Conservation (phyloP, 345 rosid genomes). For the Cardamine occulta region DNA sequence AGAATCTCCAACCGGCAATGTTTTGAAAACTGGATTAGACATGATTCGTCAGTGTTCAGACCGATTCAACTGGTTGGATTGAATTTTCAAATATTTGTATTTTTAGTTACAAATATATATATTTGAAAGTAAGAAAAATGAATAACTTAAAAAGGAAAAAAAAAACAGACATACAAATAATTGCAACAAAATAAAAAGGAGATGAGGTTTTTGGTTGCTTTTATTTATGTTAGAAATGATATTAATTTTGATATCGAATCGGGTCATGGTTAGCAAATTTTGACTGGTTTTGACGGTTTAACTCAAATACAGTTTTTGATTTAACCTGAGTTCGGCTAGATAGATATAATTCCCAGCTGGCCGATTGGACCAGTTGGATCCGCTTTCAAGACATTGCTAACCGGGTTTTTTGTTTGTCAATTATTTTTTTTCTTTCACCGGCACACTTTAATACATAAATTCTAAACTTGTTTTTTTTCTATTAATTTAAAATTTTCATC, state of each 20-base stretch:
- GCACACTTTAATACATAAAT: not conserved
- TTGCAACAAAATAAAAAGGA: not conserved
- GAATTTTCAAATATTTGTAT: too few relatives aligned
- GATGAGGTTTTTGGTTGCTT: too few relatives aligned
- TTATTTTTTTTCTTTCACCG: not conserved
- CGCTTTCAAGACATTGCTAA: not conserved
- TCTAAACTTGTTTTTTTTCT: too few relatives aligned
- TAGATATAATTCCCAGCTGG: too few relatives aligned
- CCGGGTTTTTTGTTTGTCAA: not conserved
- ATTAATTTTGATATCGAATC: not conserved
- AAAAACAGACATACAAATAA: too few relatives aligned
- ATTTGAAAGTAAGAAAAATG: not conserved
- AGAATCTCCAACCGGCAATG: not conserved
- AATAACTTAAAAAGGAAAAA: too few relatives aligned
- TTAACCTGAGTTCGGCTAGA: too few relatives aligned
- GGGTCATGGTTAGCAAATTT: not conserved
- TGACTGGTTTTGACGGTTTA: too few relatives aligned
- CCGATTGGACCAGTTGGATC: too few relatives aligned
- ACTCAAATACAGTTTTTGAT: too few relatives aligned
- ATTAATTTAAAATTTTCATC: not conserved
- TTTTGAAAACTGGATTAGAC: not conserved
- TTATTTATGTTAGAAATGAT: too few relatives aligned
- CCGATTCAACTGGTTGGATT: not conserved
- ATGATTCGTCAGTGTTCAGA: not conserved
- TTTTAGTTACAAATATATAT: too few relatives aligned